Conservation (phyloP, 768 basidiomycete genomes). For the Tulasnella sp. region DNA sequence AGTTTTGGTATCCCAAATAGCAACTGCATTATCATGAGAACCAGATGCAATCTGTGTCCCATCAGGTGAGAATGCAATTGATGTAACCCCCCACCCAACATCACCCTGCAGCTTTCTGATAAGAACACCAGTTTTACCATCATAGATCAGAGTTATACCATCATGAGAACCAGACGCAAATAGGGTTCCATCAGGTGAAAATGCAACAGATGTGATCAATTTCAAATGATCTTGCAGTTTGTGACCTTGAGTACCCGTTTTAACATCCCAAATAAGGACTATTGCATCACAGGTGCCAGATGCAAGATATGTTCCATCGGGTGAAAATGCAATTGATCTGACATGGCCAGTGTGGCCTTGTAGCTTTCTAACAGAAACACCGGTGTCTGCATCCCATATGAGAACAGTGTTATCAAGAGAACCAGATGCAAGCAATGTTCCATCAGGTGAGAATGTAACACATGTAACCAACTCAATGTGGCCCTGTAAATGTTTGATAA, state of each 20-base stretch:
- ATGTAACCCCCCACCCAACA: background rate
- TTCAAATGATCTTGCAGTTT: background rate
- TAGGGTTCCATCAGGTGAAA: constrained; percentile 7
- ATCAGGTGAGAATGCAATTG: constrained; percentile 9
- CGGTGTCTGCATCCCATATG: background rate
- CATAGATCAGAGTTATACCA: background rate
- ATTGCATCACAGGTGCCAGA: background rate
- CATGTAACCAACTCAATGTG: constrained; percentile 1
- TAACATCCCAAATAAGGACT: constrained; percentile 4
- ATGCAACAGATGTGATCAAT: background rate
- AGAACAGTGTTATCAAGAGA: background rate
- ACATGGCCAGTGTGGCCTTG: background rate
- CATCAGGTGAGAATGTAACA: constrained; percentile 12
- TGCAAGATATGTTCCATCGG: constrained; percentile 1
- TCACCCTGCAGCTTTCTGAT: background rate
- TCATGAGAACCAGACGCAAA: background rate
- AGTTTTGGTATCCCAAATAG: constrained; percentile 9
- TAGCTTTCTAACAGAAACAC: background rate
- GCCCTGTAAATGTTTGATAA: background rate
- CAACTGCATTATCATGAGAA: constrained; percentile 3
- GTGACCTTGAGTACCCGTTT: background rate
- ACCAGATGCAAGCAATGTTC: constrained; percentile 1
- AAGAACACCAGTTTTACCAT: background rate
- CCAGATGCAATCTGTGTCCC: constrained; percentile 3
- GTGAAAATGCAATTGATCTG: background rate